phyloP scores from a whole-genome alignment of 306 rosid species.

The Gynostemma pentaphyllum region DNA sequence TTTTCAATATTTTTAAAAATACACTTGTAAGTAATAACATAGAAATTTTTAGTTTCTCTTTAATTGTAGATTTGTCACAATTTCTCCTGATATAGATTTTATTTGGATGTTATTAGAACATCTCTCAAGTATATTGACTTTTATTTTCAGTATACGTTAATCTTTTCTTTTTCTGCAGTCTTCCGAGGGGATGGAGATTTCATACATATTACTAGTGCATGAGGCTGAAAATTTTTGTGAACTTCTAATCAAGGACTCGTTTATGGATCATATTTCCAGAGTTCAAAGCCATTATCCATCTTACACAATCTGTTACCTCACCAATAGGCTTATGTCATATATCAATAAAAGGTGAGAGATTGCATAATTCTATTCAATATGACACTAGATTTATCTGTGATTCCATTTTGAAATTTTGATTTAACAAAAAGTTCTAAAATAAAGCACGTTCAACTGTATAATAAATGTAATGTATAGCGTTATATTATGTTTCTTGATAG shows the following conservation, averaged over 20 bases:
- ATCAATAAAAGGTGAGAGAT: conserved; percentile 67
- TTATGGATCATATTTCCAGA: conserved; percentile 38
- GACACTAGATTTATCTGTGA: background rate
- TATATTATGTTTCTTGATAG: background rate
- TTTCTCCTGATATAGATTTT: background rate
- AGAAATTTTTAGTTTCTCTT: background rate
- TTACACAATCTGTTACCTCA: conserved; percentile 70
- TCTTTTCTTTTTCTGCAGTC: conserved; percentile 42
- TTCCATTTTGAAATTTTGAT: background rate
- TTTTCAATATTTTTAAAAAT: too few species aligned
- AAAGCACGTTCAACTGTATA: background rate
- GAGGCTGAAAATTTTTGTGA: conserved; percentile 77
- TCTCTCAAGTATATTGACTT: background rate
- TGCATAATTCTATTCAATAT: conserved; percentile 1
- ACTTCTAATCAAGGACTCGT: conserved; percentile 43
- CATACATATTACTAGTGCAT: conserved; percentile 49
- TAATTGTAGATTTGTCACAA: background rate
- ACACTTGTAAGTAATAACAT: background rate
- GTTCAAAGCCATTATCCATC: conserved; percentile 67
- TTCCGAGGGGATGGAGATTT: conserved; percentile 45
- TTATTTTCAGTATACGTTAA: conserved; percentile 3
- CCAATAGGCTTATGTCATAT: conserved; percentile 65
- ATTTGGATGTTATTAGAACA: background rate
- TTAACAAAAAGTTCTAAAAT: background rate
- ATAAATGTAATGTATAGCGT: background rate